Base-by-base conservation (phyloP, 768 basidiomycete species). In the Auriscalpium vulgare region DNA sequence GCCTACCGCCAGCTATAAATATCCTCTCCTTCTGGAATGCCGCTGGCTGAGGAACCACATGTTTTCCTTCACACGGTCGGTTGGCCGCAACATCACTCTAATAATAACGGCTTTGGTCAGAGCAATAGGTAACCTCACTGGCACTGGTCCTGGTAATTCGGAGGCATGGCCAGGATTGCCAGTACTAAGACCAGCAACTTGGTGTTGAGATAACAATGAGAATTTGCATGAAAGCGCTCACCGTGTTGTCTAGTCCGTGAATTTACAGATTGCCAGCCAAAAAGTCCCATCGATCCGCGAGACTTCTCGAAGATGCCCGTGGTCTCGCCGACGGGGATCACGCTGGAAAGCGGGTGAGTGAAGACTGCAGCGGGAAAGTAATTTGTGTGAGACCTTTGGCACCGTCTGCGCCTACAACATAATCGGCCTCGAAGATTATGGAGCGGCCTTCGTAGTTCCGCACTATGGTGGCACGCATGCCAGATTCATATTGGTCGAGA, bases 1-100 rank as follows among this genome's bases (percentile, higher is more conserved):
- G 10, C n/a, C n/a, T n/a, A 59, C 62, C 62, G 44, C 62, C 62
- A 13, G 45, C 55, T 17, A 63, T 21, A 40, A 63, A 62, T 5
- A 61, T 55, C 16, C 61, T 51, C 1, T 61, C 61, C 16, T 38
- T 19, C 11, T 43, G 34, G 46, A 63, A 21, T 3, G n/a, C 51
- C 51, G 23, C 19, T 21, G 13, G 13, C 11, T 11, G 37, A 44
- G 35, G 17, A 44, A 23, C 8, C 14, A 53, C 8, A 53, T 44
- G 40, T 53, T 43, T 23, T 53, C 51, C 29, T n/a, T 13, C 9
- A 34, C 50, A 11, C 50, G 36, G 36, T 51, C 36, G 29, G 51
- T 45, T 17, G 51, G 43, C 17, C 51, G 51, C 11, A 53, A 21
- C 43, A 53, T 44, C 43, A 40, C n/a, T 11, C 51, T 53, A 17